A percentile compares a stretch with the other conserved stretches of the same genome.
Evolutionary conservation across 2,329 filamentous ascomycete species (phyloP).

Genomic region (Eurotiales sp.): DNA sequence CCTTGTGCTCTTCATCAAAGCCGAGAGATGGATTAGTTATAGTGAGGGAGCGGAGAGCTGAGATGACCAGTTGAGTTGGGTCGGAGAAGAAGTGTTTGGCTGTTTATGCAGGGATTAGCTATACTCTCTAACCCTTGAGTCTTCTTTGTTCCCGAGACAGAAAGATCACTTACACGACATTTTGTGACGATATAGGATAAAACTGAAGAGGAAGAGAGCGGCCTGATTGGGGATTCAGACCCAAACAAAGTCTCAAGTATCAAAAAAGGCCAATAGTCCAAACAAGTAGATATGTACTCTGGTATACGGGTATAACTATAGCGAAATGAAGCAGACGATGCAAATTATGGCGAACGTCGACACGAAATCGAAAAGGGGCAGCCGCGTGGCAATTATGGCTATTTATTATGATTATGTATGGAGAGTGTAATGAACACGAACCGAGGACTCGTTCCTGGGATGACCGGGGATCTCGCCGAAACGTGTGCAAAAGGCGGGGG

Average conservation of each 20-base stretch:
- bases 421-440: no score
- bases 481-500: not conserved
- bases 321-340: not conserved
- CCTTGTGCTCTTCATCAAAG: constrained; percentile 75
- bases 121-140: not conserved
- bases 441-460: no score
- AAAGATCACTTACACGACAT: constrained; percentile 10
- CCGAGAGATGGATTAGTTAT: constrained; percentile 79
- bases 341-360: not conserved
- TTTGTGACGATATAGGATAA: not conserved
- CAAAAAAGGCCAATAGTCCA: not conserved
- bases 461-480: not conserved
- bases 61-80: constrained; percentile 70
- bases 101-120: constrained; percentile 16
- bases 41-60: constrained; percentile 72
- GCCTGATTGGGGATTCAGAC: not conserved
- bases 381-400: not conserved
- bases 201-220: not conserved
- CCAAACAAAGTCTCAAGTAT: not conserved
- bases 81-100: constrained; percentile 87
- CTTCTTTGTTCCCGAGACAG: not conserved
- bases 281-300: not conserved
- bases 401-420: not conserved
- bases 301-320: not conserved
- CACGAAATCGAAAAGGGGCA: not conserved